These are phyloP conservation scores for Earliella scabrosa DNA, from an alignment of 1,284 basidiomycete species.

Conservation along the genomic window DNA sequence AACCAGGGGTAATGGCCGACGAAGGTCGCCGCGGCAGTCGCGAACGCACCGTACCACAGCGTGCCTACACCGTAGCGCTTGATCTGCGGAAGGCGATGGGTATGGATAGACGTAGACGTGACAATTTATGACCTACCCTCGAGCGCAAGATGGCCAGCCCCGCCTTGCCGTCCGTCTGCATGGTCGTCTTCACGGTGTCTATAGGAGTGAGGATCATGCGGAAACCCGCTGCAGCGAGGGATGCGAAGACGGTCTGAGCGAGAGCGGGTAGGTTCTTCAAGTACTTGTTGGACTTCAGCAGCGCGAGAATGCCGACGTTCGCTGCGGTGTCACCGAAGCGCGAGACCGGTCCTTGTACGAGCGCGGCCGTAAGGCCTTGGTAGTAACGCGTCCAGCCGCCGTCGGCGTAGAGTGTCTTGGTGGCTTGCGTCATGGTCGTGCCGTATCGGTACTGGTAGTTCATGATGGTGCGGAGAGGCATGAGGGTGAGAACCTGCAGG, in stretches of 20 bases:
- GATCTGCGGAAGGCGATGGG: conserved; percentile 46
- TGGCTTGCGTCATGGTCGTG: conserved; percentile 68
- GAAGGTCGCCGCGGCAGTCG: conserved; percentile 89
- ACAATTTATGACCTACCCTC: conserved; percentile 50
- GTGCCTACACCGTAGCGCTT: conserved; percentile 75
- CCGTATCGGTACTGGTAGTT: conserved; percentile 92
- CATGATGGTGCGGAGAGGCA: conserved; percentile 90
- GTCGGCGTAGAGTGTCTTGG: conserved; percentile 70
- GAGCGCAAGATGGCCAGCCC: conserved; percentile 69
- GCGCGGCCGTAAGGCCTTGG: conserved; percentile 79
- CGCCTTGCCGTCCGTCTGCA: conserved; percentile 83
- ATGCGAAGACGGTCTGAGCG: conserved; percentile 75
- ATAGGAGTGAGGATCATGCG: conserved; percentile 86
- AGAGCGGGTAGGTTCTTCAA: conserved; percentile 64
- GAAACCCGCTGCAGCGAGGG: conserved; percentile 74
- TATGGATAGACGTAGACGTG: neutral
- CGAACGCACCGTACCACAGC: conserved; percentile 87
- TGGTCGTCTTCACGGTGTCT: conserved; percentile 90
- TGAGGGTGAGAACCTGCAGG: conserved; percentile 83
- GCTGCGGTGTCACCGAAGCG: conserved; percentile 92
- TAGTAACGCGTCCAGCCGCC: conserved; percentile 86
- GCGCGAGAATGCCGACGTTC: conserved; percentile 79
- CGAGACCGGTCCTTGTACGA: conserved; percentile 77
- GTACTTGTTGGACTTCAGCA: conserved; percentile 72
- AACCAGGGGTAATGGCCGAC: conserved; percentile 91